Evolutionary conservation across 2,329 filamentous ascomycete species (phyloP).

Genomic region (Fusarium sp.): DNA sequence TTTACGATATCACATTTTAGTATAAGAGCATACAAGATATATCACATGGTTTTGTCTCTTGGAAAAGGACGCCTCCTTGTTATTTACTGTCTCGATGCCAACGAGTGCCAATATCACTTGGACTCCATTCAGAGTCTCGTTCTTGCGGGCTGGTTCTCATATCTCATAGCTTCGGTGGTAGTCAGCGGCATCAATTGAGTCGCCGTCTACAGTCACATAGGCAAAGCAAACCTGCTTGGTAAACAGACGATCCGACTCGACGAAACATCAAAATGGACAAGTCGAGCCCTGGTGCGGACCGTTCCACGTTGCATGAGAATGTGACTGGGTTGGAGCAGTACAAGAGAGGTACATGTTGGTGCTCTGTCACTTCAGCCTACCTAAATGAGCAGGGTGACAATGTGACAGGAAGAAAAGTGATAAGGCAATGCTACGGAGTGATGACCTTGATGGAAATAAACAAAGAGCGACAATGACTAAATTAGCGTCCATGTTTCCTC

Average conservation of each 20-base stretch:
- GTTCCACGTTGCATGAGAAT: constrained; percentile 40
- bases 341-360: constrained; percentile 24
- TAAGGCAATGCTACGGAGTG: neutral
- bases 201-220: neutral
- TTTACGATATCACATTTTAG: too few relatives aligned
- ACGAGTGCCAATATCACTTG: constrained; percentile 4
- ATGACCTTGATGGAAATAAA: neutral
- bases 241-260: constrained; percentile 4
- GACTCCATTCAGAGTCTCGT: constrained; percentile 17
- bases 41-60: too few relatives aligned
- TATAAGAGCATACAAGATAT: neutral
- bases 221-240: constrained; percentile 5
- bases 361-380: constrained; percentile 16
- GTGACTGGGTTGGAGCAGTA: constrained; percentile 21
- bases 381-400: constrained; percentile 3
- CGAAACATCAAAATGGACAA: constrained; percentile 18
- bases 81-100: neutral
- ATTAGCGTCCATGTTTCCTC: neutral
- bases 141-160: neutral
- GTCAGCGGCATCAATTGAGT: neutral
- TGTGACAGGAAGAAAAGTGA: neutral
- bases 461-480: neutral
- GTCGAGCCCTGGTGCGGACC: constrained; percentile 29
- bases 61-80: too few relatives aligned
- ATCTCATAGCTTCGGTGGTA: neutral